Conservation (phyloP, 2,329 filamentous ascomycete genomes). For the Corinectria fuckeliana region DNA sequence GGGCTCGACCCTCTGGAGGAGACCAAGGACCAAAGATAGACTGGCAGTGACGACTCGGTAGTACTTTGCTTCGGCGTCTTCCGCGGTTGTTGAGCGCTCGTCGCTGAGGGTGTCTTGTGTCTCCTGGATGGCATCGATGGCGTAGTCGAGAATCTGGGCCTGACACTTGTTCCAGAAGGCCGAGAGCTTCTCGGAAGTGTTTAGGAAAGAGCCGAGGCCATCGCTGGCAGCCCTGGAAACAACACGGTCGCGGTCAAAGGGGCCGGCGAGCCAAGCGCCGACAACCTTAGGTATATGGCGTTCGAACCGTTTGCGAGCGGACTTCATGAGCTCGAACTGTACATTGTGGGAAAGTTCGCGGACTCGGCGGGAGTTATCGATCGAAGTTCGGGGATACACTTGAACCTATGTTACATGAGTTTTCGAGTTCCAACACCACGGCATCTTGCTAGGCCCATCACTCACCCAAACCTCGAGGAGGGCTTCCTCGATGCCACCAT, state of each 20-base stretch:
- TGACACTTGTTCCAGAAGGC: slow-evolving; percentile 85
- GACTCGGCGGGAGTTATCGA: slow-evolving; percentile 87
- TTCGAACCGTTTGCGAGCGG: slow-evolving; percentile 81
- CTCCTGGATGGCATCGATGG: slow-evolving; percentile 80
- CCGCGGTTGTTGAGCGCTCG: slow-evolving; percentile 79
- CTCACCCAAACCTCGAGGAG: slow-evolving; percentile 87
- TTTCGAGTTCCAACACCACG: background rate
- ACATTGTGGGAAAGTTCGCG: slow-evolving; percentile 84
- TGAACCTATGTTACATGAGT: slow-evolving; percentile 64
- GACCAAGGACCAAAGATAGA: slow-evolving; percentile 60
- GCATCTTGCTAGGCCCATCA: background rate
- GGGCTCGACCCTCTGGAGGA: slow-evolving; percentile 56
- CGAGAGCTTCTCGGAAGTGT: slow-evolving; percentile 77
- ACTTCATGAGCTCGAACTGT: slow-evolving; percentile 68
- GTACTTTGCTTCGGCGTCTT: slow-evolving; percentile 88
- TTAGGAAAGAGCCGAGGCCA: slow-evolving; percentile 77
- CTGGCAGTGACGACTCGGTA: slow-evolving; percentile 70
- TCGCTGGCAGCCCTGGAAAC: slow-evolving; percentile 80
- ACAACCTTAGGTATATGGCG: slow-evolving; percentile 78
- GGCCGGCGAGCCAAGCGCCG: slow-evolving; percentile 88
- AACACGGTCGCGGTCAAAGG: slow-evolving; percentile 82
- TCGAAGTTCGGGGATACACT: slow-evolving; percentile 86
- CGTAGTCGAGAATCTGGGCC: slow-evolving; percentile 80
- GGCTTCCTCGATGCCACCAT: slow-evolving; percentile 75
- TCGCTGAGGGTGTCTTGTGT: slow-evolving; percentile 85